phyloP scores from a whole-genome alignment of 1,284 basidiomycete genomes.

The Naganishia sp. region DNA sequence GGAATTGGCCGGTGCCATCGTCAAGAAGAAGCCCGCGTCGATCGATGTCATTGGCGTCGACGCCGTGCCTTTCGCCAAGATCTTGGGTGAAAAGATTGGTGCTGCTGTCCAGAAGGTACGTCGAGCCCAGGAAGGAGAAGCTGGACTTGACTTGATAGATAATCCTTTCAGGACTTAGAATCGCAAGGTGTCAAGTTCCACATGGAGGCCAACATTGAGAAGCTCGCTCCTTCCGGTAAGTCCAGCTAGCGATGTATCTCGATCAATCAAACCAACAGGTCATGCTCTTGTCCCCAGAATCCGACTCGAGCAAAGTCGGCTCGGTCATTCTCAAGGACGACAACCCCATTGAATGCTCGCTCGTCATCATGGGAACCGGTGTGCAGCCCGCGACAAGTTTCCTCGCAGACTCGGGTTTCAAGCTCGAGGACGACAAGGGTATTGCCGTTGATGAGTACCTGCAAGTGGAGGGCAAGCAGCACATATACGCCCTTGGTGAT shows the following conservation, averaged over 20 bases:
- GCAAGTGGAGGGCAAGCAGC: conserved; percentile 63
- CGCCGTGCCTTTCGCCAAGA: conserved; percentile 74
- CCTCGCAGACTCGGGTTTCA: conserved; percentile 66
- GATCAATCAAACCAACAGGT: not conserved
- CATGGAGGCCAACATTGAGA: conserved; percentile 72
- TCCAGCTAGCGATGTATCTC: not conserved
- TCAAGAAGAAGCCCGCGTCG: conserved; percentile 69
- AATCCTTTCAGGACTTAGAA: conserved; percentile 64
- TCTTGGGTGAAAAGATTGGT: conserved; percentile 81
- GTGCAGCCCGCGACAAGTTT: conserved; percentile 82
- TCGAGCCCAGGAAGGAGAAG: not conserved
- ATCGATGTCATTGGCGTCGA: conserved; percentile 79
- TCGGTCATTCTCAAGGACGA: conserved; percentile 69
- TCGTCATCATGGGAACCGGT: conserved; percentile 86
- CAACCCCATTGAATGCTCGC: conserved; percentile 68
- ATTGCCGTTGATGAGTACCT: conserved; percentile 79
- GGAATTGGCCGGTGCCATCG: conserved; percentile 78
- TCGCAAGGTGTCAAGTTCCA: conserved; percentile 81
- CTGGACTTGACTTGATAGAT: conserved; percentile 11
- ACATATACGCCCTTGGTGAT: conserved; percentile 86
- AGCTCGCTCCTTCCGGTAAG: conserved; percentile 64
- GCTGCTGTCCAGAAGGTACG: conserved; percentile 72
- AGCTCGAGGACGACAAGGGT: conserved; percentile 74
- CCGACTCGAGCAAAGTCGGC: conserved; percentile 54
- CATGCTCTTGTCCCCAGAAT: conserved; percentile 36